Evolutionary conservation across 1,284 basidiomycete genomes (phyloP).

Genomic region (Leccinum griseonigrum): DNA sequence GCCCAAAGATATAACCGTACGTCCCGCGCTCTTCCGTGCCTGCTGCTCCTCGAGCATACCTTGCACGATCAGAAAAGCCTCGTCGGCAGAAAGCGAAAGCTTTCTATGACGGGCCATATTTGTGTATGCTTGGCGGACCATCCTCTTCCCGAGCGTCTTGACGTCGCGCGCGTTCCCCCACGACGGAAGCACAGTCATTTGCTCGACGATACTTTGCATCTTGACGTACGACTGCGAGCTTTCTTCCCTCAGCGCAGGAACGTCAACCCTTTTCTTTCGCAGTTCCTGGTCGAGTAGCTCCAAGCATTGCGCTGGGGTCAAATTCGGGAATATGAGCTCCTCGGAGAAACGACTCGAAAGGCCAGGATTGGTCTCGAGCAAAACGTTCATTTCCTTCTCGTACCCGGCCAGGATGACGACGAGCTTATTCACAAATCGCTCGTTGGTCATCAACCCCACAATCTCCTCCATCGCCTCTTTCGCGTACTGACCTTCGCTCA

Average conservation of each 20-base stretch:
- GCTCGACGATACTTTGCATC: constrained; percentile 37
- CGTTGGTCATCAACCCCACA: constrained; percentile 56
- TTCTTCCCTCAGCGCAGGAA: constrained; percentile 38
- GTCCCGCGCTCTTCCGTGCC: neutral
- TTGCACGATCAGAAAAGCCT: constrained; percentile 16
- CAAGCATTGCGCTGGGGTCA: constrained; percentile 47
- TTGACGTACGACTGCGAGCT: constrained; percentile 31
- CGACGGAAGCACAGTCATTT: constrained; percentile 44
- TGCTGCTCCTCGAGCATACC: constrained; percentile 22
- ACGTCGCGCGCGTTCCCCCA: constrained; percentile 69
- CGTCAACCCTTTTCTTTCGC: neutral
- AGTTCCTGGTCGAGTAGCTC: constrained; percentile 36
- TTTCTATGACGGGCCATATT: constrained; percentile 34
- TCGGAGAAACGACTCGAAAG: constrained; percentile 65
- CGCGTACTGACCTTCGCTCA: constrained; percentile 16
- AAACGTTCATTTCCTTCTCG: constrained; percentile 59
- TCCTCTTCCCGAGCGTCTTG: constrained; percentile 46
- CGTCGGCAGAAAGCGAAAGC: constrained; percentile 29
- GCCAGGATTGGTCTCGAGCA: constrained; percentile 56
- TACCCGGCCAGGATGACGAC: constrained; percentile 69
- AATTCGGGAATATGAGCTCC: constrained; percentile 52
- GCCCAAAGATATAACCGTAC: neutral
- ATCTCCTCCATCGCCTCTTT: constrained; percentile 68
- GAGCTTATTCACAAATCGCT: constrained; percentile 52
- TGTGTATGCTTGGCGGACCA: neutral